These are phyloP conservation scores for Talaromyces pinophilus DNA, from an alignment of 2,329 filamentous ascomycete genomes.

Conservation along the genomic window DNA sequence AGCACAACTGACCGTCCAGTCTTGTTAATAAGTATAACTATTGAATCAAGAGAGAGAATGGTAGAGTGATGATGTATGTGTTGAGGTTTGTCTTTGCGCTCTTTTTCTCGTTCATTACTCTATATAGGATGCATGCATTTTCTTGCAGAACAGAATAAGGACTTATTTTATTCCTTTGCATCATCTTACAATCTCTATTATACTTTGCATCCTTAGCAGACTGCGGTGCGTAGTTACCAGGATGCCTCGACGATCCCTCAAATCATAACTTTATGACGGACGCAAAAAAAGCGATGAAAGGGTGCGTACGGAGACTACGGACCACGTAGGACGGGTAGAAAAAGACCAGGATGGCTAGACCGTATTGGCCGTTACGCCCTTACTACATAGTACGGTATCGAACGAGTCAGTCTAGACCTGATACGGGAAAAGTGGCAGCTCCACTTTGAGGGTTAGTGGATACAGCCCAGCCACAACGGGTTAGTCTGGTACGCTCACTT, in stretches of 20 bases:
- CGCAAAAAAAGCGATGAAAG: slow-evolving; percentile 1
- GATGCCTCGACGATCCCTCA: slow-evolving; percentile 1
- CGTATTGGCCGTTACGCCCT: not conserved
- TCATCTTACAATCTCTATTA: not conserved
- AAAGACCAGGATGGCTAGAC: not conserved
- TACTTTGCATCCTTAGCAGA: not conserved
- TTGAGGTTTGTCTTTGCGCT: not conserved
- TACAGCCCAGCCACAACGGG: not conserved
- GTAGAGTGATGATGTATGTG: not conserved
- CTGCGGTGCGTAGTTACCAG: not conserved
- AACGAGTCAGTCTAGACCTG: not conserved
- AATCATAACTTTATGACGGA: not conserved
- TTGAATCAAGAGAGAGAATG: not conserved
- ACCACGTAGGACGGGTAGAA: not conserved
- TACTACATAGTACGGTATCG: not conserved
- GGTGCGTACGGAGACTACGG: not conserved
- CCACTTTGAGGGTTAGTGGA: not conserved
- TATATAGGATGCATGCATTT: not conserved
- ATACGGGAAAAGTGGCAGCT: not conserved
- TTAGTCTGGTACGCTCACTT: not conserved
- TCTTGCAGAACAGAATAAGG: not conserved
- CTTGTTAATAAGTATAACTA: not conserved
- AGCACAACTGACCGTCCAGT: not conserved
- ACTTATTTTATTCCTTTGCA: slow-evolving; percentile 10
- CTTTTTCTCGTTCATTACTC: not conserved